Percentiles rank a stretch among this genome's conserved stretches.
These are phyloP conservation scores for Fusarium armeniacum DNA, from an alignment of 2,329 filamentous ascomycete genomes.

Conservation along the genomic window DNA sequence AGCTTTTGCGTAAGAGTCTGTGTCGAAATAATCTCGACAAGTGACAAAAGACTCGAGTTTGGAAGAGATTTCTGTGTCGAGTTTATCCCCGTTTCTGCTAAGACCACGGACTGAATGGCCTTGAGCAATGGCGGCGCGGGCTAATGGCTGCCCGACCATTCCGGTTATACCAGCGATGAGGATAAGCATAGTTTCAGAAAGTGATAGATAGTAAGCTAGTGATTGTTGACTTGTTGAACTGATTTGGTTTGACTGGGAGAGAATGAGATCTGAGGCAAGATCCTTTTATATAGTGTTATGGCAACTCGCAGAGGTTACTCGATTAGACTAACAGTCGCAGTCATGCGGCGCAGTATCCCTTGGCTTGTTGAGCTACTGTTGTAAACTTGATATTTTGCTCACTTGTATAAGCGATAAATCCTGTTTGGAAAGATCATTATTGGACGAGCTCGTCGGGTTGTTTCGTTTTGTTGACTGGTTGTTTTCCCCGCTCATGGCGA, in stretches of 20 bases:
- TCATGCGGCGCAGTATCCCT: neutral
- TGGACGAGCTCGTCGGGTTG: neutral
- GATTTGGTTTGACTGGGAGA: neutral
- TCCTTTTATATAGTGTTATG: neutral
- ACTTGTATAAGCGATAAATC: neutral
- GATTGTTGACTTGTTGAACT: neutral
- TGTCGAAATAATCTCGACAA: constrained; percentile 2
- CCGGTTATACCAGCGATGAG: constrained; percentile 17
- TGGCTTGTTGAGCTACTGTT: neutral
- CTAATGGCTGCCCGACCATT: constrained; percentile 17
- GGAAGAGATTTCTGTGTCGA: neutral
- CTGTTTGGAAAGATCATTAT: neutral
- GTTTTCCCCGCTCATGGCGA: neutral
- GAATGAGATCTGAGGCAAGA: too few relatives aligned
- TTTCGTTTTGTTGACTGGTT: neutral
- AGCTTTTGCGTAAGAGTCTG: neutral
- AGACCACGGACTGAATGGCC: constrained; percentile 13
- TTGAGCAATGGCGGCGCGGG: neutral
- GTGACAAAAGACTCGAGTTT: neutral
- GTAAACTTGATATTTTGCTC: neutral
- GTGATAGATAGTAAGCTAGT: accelerated
- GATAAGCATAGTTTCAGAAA: neutral
- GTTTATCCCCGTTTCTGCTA: constrained; percentile 6
- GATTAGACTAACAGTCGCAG: neutral
- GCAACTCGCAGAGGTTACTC: neutral